Evolutionary conservation across 805 yeast species (phyloP).

Genomic region (Metschnikowia cerradonensis): DNA sequence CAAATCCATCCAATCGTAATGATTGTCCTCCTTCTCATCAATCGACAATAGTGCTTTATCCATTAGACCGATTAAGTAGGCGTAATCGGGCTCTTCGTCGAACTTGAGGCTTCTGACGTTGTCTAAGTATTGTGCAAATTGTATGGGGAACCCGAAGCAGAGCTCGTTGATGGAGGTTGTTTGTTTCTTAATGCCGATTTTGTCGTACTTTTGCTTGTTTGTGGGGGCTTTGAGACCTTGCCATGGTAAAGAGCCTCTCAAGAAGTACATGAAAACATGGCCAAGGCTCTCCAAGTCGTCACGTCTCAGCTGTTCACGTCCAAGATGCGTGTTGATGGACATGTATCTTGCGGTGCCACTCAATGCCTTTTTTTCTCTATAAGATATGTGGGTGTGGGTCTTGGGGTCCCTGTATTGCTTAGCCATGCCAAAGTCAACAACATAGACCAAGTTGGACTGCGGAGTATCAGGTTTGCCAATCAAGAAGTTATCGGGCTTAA

Average conservation of each 20-base stretch:
- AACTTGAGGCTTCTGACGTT: conserved; percentile 85
- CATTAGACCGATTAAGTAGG: conserved; percentile 73
- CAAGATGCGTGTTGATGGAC: conserved; percentile 96
- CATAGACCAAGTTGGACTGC: conserved; percentile 78
- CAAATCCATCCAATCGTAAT: conserved; percentile 96
- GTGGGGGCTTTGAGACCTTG: conserved; percentile 98
- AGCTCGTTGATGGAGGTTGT: conserved; percentile 81
- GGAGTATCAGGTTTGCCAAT: conserved; percentile 86
- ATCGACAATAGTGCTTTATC: conserved; percentile 71
- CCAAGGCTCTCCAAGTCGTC: conserved; percentile 97
- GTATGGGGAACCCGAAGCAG: conserved; percentile 85
- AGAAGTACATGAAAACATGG: conserved; percentile 91
- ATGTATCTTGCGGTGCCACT: conserved; percentile 99
- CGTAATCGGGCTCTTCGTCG: conserved; percentile 94
- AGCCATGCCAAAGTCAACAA: conserved; percentile 98
- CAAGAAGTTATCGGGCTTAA: conserved; percentile 94
- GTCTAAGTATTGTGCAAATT: conserved; percentile 87
- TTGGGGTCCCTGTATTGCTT: conserved; percentile 96
- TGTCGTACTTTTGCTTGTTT: conserved; percentile 95
- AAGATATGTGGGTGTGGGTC: conserved; percentile 93
- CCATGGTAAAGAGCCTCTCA: conserved; percentile 96
- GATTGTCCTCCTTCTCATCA: conserved; percentile 74
- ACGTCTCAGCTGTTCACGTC: conserved; percentile 93
- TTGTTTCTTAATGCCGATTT: conserved; percentile 94
- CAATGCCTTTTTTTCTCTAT: conserved; percentile 89